Evolutionary conservation across 139 green algal species (phyloP).

Genomic region (Tetradesmus obliquus): DNA sequence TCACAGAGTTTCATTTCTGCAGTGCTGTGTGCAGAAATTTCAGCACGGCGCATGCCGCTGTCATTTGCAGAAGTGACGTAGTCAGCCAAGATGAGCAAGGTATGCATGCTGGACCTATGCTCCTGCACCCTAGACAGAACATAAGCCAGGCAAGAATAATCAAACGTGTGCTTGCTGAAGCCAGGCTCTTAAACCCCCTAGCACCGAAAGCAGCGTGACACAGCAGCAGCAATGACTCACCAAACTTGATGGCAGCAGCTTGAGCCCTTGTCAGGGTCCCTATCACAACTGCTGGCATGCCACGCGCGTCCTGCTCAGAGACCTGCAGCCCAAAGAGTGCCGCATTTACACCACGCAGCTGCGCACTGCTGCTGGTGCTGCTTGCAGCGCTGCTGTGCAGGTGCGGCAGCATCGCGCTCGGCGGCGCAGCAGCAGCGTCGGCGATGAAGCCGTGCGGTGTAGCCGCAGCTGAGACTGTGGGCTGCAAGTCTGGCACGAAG

Average conservation of each 20-base stretch:
- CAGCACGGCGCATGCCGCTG: too few species aligned
- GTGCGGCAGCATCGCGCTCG: neutral
- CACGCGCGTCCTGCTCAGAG: neutral
- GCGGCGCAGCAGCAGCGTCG: neutral
- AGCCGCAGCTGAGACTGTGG: too few species aligned
- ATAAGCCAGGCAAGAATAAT: too few species aligned
- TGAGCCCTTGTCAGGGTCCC: neutral
- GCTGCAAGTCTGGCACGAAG: neutral
- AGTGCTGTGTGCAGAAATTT: too few species aligned
- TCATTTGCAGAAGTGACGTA: too few species aligned
- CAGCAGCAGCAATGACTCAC: neutral
- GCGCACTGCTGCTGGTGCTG: neutral
- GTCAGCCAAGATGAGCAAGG: too few species aligned
- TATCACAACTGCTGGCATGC: neutral
- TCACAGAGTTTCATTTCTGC: too few species aligned
- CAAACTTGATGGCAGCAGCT: neutral
- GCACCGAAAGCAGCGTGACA: too few species aligned
- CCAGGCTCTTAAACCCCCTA: too few species aligned
- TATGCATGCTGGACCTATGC: too few species aligned
- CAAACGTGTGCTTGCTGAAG: too few species aligned
- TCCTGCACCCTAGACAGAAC: too few species aligned
- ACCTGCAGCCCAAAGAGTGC: neutral
- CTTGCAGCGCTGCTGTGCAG: neutral
- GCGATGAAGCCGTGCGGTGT: neutral
- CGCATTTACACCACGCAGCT: neutral